A percentile compares a stretch with the other conserved stretches of the same genome.
Evolutionary conservation across 139 green algal genomes (phyloP).

Genomic region (Chlorella ohadii): DNA sequence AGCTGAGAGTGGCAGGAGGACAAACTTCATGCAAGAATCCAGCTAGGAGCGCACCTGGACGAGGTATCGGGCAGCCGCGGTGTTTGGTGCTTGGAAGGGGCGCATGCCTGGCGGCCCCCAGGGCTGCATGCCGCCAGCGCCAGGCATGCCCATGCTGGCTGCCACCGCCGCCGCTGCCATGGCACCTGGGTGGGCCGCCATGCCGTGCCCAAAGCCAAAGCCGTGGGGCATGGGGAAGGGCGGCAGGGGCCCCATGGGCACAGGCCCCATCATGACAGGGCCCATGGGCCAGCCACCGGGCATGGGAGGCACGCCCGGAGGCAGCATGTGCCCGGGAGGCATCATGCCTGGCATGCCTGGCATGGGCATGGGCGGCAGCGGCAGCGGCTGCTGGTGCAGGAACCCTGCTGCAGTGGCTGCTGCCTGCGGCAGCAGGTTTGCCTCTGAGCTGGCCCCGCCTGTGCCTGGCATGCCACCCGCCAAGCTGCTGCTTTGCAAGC

Average conservation of each 20-base stretch:
- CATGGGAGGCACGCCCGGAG: slow-evolving; percentile 7
- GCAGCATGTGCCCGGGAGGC: neutral
- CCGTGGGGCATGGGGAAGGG: neutral
- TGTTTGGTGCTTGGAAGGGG: too few species aligned
- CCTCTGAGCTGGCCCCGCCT: neutral
- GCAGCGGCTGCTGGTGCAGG: neutral
- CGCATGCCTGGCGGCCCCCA: neutral
- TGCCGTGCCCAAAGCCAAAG: neutral
- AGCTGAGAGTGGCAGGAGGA: too few species aligned
- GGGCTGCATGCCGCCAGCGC: neutral
- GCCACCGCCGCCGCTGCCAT: neutral
- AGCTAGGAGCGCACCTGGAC: slow-evolving; percentile 19
- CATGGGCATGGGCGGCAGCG: neutral
- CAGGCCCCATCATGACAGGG: too few species aligned
- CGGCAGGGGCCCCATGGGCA: neutral
- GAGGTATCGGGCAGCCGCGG: slow-evolving; percentile 34
- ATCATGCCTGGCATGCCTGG: neutral
- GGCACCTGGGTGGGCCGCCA: neutral
- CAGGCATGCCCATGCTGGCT: neutral
- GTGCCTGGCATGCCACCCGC: neutral
- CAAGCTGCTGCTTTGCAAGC: neutral
- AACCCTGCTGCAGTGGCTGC: slow-evolving; percentile 4
- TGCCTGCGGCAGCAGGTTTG: slow-evolving; percentile 10
- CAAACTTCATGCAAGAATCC: too few species aligned
- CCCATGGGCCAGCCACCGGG: neutral